These are phyloP conservation scores for Polytolypa hystricis DNA, from an alignment of 2,329 filamentous ascomycete genomes.

Conservation along the genomic window DNA sequence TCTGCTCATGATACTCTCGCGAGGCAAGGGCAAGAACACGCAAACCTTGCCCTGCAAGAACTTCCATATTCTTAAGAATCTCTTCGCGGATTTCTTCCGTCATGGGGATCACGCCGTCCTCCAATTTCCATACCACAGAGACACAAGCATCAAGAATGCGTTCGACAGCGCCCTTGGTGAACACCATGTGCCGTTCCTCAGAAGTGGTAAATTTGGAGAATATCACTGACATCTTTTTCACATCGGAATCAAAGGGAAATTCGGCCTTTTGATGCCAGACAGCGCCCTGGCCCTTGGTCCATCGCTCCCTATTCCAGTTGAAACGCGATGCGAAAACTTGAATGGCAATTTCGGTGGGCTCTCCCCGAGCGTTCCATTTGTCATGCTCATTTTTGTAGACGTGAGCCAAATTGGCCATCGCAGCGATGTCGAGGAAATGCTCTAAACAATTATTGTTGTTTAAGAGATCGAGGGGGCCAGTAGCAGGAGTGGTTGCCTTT, in stretches of 20 bases:
- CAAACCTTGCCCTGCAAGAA: conserved; percentile 53
- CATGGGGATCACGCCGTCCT: conserved; percentile 34
- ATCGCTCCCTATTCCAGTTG: conserved; percentile 46
- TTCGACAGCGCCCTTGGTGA: conserved; percentile 43
- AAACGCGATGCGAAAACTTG: conserved; percentile 64
- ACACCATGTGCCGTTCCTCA: conserved; percentile 23
- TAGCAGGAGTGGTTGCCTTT: conserved; percentile 16
- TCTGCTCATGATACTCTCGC: conserved; percentile 24
- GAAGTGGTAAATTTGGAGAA: conserved; percentile 31
- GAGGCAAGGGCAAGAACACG: conserved; percentile 58
- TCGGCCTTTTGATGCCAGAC: conserved; percentile 52
- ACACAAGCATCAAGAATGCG: conserved; percentile 55
- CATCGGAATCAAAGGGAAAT: conserved; percentile 62
- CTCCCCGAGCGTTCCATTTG: conserved; percentile 53
- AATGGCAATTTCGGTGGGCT: conserved; percentile 63
- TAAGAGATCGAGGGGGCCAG: conserved; percentile 25
- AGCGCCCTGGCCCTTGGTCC: conserved; percentile 40
- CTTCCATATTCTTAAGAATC: conserved; percentile 58
- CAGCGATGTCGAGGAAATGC: conserved; percentile 51
- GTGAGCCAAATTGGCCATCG: conserved; percentile 54
- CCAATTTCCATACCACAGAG: conserved; percentile 36
- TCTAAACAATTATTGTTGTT: conserved; percentile 39
- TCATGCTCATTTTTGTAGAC: conserved; percentile 45
- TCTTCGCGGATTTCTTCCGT: conserved; percentile 43
- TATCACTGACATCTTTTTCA: conserved; percentile 68